Percentiles rank a stretch among this genome's conserved stretches.
phyloP scores from a whole-genome alignment of 2,329 filamentous ascomycete genomes.

The Cercospora sp. region DNA sequence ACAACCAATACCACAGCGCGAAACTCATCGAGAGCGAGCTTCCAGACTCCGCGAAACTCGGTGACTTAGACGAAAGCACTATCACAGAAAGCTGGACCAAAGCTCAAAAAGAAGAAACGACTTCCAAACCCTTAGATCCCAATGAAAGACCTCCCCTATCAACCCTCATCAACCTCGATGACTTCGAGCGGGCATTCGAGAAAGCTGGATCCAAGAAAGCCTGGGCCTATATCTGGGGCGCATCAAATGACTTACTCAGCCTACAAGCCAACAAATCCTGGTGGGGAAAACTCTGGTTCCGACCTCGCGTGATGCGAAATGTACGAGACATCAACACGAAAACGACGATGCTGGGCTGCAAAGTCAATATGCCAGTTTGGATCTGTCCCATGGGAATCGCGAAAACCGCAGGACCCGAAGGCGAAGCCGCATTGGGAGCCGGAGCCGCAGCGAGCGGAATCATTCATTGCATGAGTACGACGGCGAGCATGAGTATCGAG shows the following conservation, averaged over 20 bases:
- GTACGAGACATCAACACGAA: slow-evolving; percentile 42
- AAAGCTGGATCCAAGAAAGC: slow-evolving; percentile 41
- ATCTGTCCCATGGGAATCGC: slow-evolving; percentile 41
- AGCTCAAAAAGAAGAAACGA: slow-evolving; percentile 33
- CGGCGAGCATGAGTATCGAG: slow-evolving; percentile 34
- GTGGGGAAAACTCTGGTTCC: slow-evolving; percentile 49
- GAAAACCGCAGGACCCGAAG: slow-evolving; percentile 35
- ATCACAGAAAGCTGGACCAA: slow-evolving; percentile 36
- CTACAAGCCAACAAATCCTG: slow-evolving; percentile 45
- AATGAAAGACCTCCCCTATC: slow-evolving; percentile 48
- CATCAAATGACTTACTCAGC: slow-evolving; percentile 53
- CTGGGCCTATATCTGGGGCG: slow-evolving; percentile 50
- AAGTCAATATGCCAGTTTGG: slow-evolving; percentile 41
- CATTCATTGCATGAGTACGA: slow-evolving; percentile 37
- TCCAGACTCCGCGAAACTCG: slow-evolving; percentile 45
- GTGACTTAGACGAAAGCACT: slow-evolving; percentile 38
- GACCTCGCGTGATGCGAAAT: slow-evolving; percentile 50
- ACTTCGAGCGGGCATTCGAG: slow-evolving; percentile 47
- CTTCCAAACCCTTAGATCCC: slow-evolving; percentile 29
- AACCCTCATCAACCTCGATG: slow-evolving; percentile 50
- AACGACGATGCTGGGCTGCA: slow-evolving; percentile 37
- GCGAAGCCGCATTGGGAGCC: slow-evolving; percentile 39
- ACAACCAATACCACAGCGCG: slow-evolving; percentile 54
- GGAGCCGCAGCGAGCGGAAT: slow-evolving; percentile 37
- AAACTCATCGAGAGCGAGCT: slow-evolving; percentile 46